Evolutionary conservation across 306 rosid species (phyloP).

Genomic region (Acmispon strigosus): DNA sequence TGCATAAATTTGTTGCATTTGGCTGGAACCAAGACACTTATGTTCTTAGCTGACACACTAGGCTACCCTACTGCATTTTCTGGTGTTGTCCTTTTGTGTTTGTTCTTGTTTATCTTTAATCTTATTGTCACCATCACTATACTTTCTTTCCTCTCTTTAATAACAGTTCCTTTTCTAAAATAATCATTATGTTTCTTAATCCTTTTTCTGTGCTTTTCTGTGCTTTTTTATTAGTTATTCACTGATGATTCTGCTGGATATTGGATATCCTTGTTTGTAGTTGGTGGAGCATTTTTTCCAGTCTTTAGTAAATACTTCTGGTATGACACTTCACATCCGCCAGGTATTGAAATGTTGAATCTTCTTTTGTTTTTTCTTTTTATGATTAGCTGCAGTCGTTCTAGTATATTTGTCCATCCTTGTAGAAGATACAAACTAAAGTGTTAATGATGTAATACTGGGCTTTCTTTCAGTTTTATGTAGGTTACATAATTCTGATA

Average conservation of each 20-base stretch:
- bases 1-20: not conserved
- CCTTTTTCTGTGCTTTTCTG: not conserved
- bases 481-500: not conserved
- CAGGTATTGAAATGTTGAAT: slow-evolving; percentile 51
- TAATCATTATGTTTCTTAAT: not conserved
- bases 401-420: not conserved
- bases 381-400: not conserved
- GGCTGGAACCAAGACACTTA: not conserved
- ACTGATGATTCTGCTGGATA: not conserved
- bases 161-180: not conserved
- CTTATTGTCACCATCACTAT: not conserved
- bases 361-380: not conserved
- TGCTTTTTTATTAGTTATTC: not conserved
- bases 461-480: not conserved
- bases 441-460: not conserved
- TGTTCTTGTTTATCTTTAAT: not conserved
- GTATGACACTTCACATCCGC: slow-evolving; percentile 91
- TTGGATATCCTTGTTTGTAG: slow-evolving; percentile 31
- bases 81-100: not conserved
- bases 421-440: not conserved
- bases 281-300: slow-evolving; percentile 98
- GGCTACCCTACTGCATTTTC: not conserved
- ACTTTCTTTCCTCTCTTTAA: not conserved
- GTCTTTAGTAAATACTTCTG: slow-evolving; percentile 92
- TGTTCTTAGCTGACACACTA: not conserved